Conservation (phyloP, 192 early-diverging fungal genomes). For the Cetraspora pellucida region DNA sequence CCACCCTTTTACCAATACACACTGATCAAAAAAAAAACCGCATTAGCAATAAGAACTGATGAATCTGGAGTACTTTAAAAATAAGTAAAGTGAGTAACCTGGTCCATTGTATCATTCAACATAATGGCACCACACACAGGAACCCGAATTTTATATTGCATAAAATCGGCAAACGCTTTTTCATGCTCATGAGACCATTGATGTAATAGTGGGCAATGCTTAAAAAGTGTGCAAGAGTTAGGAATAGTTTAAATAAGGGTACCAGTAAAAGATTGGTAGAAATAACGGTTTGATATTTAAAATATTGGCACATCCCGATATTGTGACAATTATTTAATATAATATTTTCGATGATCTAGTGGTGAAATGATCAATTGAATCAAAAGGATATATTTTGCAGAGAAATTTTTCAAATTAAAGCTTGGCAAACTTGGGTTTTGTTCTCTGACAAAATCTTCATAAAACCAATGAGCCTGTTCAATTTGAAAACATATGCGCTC, state of each 20-base stretch:
- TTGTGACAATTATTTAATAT: no score
- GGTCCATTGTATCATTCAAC: conserved; percentile 77
- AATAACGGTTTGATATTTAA: no score
- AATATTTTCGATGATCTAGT: no score
- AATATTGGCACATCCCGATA: no score
- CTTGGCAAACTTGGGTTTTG: conserved; percentile 77
- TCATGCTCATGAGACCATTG: conserved; percentile 90
- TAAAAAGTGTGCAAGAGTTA: conserved; percentile 69
- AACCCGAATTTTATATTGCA: conserved; percentile 94
- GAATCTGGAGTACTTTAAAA: neutral
- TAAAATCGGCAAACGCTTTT: conserved; percentile 85
- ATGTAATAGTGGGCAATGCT: conserved; percentile 86
- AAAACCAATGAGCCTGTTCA: conserved; percentile 99
- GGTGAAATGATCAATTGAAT: neutral
- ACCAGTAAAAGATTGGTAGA: no score
- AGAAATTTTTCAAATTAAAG: conserved; percentile 84
- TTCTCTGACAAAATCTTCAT: conserved; percentile 97
- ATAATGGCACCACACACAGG: conserved; percentile 98
- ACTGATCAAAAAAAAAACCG: conserved; percentile 38
- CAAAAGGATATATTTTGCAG: conserved; percentile 62
- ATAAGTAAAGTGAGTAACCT: conserved; percentile 43
- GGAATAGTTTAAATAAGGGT: conserved; percentile 9
- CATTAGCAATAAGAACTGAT: neutral
- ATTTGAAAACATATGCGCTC: conserved; percentile 98
- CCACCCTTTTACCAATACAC: conserved; percentile 93